phyloP scores from a whole-genome alignment of 208 protist genomes.

The Wallacemonas sp. region DNA sequence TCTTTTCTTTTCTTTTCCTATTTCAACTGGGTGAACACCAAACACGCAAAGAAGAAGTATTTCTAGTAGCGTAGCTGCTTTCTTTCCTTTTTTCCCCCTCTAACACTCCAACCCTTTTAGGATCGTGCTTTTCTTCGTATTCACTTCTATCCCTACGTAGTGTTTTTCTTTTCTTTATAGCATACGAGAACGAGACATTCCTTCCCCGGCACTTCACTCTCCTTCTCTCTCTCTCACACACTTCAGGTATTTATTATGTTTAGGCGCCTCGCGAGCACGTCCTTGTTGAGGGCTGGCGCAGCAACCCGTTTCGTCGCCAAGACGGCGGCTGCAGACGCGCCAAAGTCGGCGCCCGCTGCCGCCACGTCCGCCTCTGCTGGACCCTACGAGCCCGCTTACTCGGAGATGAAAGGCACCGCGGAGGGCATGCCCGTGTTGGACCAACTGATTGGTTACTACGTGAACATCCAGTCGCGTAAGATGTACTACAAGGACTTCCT shows the following conservation, averaged over 20 bases:
- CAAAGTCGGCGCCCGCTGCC: constrained; percentile 44
- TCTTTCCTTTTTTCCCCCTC: background rate
- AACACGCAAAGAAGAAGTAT: background rate
- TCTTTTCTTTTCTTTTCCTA: background rate
- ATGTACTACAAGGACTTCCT: constrained; percentile 94
- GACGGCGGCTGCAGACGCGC: constrained; percentile 17
- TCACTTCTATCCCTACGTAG: background rate
- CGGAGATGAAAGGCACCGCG: constrained; percentile 69
- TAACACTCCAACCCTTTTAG: too few relatives aligned
- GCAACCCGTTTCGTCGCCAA: constrained; percentile 30
- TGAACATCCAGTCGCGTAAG: constrained; percentile 93
- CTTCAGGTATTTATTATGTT: constrained; percentile 22
- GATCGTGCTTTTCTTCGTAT: too few relatives aligned
- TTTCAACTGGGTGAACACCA: too few relatives aligned
- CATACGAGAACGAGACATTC: too few relatives aligned
- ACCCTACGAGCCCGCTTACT: constrained; percentile 75
- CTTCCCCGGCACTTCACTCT: background rate
- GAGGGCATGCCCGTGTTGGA: constrained; percentile 71
- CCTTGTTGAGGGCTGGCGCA: constrained; percentile 15
- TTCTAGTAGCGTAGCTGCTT: constrained; percentile 7
- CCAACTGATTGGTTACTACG: constrained; percentile 92
- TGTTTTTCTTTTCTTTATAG: too few relatives aligned
- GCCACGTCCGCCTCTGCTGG: constrained; percentile 48
- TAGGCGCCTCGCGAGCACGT: constrained; percentile 27
- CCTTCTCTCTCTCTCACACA: background rate